Base-by-base conservation (phyloP, 2,329 filamentous ascomycete species). In the Fusarium tricinctum region DNA sequence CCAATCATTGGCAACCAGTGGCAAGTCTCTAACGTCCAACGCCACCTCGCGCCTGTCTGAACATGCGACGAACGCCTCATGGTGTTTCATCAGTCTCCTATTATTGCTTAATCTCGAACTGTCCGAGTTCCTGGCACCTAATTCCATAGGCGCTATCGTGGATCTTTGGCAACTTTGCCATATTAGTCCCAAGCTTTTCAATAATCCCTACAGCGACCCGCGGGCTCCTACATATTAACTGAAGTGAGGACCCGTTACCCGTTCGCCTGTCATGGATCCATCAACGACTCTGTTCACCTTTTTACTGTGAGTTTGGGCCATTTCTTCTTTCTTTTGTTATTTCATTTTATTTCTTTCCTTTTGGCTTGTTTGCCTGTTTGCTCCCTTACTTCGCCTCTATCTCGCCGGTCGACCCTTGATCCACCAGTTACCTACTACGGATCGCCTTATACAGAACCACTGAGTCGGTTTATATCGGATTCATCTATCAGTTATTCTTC, bases 211-310 rank as follows among this genome's bases (percentile, higher is more conserved):
- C 66, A 22, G 39, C 51, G 43, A 63, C 35, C 48, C 42, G 51
- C 58, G 54, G 68, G 58, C 63, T 65, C 57, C 59, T 69, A 64
- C 72, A 73, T 74, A 74, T 71, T 74, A 69, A 74, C 68, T 64
- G 45, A 43, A 61, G 58, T 33, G 49, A 66, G 30, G 43, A 22
- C 57, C 54, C 56, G 64, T 63, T 55, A 59, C 47, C 52, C 45
- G 43, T 54, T 54, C 53, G 53, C 60, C 67, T 66, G 48, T 46
- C 75, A 88, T 88, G 86, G 86, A 88, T 78, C 86, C 86, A 53
- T 83, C 83, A 42, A 91, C 89, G 22, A 89, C 89, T 61, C 86
- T 92, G 70, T 85, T 91, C 76, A 91, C 89, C 63, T 91, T 92
- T 77, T 84, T 89, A 79, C 79, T 90, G 88, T 90, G 82, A 87